Percentiles rank a stretch among this genome's conserved stretches.
Evolutionary conservation across 1,284 basidiomycete genomes (phyloP).

Genomic region (Stygiomarasmius scandens): DNA sequence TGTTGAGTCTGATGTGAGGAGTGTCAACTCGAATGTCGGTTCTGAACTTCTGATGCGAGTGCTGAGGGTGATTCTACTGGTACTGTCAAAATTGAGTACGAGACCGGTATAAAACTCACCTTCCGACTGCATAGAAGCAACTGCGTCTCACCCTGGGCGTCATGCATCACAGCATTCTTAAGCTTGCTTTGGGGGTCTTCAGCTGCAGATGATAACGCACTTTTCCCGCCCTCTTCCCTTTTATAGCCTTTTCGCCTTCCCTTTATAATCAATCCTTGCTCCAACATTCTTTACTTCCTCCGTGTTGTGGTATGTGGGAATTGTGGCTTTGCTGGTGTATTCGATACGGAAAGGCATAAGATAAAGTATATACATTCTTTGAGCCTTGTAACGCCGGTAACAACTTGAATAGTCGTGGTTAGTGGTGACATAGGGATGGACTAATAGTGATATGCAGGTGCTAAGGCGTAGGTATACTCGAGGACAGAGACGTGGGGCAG

Average conservation of each 20-base stretch:
- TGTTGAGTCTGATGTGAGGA: neutral
- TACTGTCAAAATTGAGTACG: neutral
- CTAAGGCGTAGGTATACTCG: too few relatives aligned
- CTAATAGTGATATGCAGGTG: too few relatives aligned
- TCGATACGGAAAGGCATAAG: too few relatives aligned
- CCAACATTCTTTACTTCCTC: slow-evolving; percentile 43
- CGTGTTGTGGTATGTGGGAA: slow-evolving; percentile 72
- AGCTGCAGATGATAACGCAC: neutral
- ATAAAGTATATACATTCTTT: too few relatives aligned
- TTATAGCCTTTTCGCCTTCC: neutral
- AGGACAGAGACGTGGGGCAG: too few relatives aligned
- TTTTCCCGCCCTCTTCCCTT: too few relatives aligned
- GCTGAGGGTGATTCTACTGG: neutral
- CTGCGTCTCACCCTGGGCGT: neutral
- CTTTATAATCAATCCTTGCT: slow-evolving; percentile 13
- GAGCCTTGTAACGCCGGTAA: too few relatives aligned
- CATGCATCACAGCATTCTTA: neutral
- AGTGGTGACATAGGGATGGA: too few relatives aligned
- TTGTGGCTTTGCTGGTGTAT: slow-evolving; percentile 68
- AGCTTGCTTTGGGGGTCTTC: slow-evolving; percentile 7
- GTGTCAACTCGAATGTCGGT: neutral
- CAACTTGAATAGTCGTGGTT: too few relatives aligned
- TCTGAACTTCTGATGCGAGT: neutral
- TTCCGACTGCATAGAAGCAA: neutral
- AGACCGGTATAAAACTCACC: neutral